These are phyloP conservation scores for Pelargonium australe DNA, from an alignment of 441 rosid species.

Conservation along the genomic window DNA sequence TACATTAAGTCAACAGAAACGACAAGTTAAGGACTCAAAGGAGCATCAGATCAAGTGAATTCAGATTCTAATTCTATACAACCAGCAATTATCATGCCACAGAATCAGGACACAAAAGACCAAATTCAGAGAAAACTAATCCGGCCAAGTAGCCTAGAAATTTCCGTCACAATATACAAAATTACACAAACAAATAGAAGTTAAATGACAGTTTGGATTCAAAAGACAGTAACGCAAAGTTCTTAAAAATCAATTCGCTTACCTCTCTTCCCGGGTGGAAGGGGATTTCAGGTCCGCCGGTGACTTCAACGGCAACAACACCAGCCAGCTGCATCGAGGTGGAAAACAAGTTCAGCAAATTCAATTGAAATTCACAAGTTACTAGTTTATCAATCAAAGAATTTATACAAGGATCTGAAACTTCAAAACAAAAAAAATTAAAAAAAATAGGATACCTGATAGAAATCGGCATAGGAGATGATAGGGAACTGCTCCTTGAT, in stretches of 20 bases:
- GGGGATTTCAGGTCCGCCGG: conserved; percentile 91
- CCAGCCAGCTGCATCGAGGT: conserved; percentile 61
- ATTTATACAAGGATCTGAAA: not conserved
- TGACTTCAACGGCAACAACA: conserved; percentile 80
- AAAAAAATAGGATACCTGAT: conserved; percentile 41
- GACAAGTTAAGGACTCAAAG: too few species aligned
- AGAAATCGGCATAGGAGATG: conserved; percentile 63
- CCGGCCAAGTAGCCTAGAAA: too few species aligned
- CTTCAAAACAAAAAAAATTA: not conserved
- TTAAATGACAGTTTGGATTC: not conserved
- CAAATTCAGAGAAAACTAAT: too few species aligned
- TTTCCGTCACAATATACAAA: not conserved
- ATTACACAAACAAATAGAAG: not conserved
- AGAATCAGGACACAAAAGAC: too few species aligned
- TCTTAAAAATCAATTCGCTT: conserved; percentile 14
- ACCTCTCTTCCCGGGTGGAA: conserved; percentile 98
- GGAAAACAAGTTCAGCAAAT: not conserved
- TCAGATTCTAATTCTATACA: too few species aligned
- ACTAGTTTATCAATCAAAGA: not conserved
- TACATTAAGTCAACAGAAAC: too few species aligned
- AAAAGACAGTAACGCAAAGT: too few species aligned
- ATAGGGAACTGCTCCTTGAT: conserved; percentile 73
- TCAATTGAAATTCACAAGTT: not conserved
- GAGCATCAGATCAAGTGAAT: too few species aligned
- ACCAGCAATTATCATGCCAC: too few species aligned